Conservation (phyloP, 352 stramenopile genomes). For the Plasmopara viticola region DNA sequence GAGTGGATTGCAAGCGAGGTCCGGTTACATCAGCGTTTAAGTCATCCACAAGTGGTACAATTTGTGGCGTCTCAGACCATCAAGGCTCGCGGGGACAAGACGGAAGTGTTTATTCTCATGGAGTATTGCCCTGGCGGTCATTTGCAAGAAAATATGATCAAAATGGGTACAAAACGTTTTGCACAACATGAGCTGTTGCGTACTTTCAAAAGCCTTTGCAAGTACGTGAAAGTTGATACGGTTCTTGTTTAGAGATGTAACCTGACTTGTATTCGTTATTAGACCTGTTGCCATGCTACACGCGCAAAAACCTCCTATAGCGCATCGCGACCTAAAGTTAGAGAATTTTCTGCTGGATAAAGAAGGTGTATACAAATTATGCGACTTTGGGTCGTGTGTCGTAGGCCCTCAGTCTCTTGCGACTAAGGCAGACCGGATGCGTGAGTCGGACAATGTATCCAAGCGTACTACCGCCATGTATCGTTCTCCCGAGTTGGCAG, state of each 20-base stretch:
- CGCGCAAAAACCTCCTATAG: conserved; percentile 83
- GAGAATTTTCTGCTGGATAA: conserved; percentile 94
- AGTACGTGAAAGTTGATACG: conserved; percentile 33
- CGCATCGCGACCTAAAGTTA: conserved; percentile 96
- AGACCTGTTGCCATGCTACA: conserved; percentile 63
- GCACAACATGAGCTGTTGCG: conserved; percentile 54
- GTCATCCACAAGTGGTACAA: conserved; percentile 60
- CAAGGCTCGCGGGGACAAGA: conserved; percentile 35
- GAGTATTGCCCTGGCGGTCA: conserved; percentile 93
- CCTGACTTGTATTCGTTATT: neutral
- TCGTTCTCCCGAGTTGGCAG: conserved; percentile 94
- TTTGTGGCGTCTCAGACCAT: conserved; percentile 51
- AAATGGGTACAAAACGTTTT: conserved; percentile 75
- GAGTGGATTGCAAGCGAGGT: conserved; percentile 65
- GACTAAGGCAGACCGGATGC: conserved; percentile 77
- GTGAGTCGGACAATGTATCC: conserved; percentile 92
- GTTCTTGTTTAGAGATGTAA: conserved; percentile 1
- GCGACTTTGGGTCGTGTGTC: conserved; percentile 92
- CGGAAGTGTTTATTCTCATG: conserved; percentile 94
- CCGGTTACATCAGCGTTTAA: conserved; percentile 65
- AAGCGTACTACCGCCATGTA: conserved; percentile 98
- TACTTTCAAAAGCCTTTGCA: conserved; percentile 66
- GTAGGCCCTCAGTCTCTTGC: conserved; percentile 65
- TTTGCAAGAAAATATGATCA: conserved; percentile 90
- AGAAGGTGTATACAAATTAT: conserved; percentile 91